A percentile compares a stretch with the other conserved stretches of the same genome.
These are phyloP conservation scores for Microdochium nivale DNA, from an alignment of 2,329 filamentous ascomycete genomes.

Conservation along the genomic window DNA sequence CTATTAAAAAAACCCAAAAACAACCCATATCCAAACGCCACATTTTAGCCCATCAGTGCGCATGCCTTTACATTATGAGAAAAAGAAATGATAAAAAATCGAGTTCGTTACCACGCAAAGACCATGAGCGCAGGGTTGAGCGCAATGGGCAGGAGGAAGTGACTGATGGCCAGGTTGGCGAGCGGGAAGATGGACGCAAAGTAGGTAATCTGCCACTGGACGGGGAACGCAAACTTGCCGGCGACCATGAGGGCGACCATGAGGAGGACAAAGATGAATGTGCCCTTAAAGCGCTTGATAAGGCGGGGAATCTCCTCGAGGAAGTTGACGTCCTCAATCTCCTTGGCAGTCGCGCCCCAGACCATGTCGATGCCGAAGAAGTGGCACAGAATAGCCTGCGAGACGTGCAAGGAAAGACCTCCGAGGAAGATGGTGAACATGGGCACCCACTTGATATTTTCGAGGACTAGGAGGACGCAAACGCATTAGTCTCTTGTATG, in stretches of 20 bases:
- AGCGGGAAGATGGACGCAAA: constrained; percentile 55
- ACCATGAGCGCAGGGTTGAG: constrained; percentile 57
- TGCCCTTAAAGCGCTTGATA: constrained; percentile 21
- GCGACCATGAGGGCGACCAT: constrained; percentile 19
- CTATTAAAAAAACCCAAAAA: too few species aligned
- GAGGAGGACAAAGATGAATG: constrained; percentile 17
- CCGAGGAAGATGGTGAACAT: constrained; percentile 33
- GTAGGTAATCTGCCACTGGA: constrained; percentile 43
- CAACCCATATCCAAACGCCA: too few species aligned
- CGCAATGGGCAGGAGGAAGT: constrained; percentile 50
- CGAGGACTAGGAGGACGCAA: constrained; percentile 28
- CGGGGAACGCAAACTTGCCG: constrained; percentile 18
- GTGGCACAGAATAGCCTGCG: constrained; percentile 29
- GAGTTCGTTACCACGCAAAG: constrained; percentile 43
- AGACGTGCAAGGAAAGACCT: constrained; percentile 32
- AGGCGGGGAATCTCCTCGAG: constrained; percentile 21
- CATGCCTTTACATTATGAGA: too few species aligned
- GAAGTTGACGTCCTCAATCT: constrained; percentile 23
- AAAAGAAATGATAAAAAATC: too few species aligned
- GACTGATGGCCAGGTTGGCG: constrained; percentile 37
- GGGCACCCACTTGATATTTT: constrained; percentile 44
- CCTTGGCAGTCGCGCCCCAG: constrained; percentile 24
- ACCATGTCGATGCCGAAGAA: constrained; percentile 33
- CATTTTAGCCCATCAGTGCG: not conserved
- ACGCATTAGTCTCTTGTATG: too few species aligned